phyloP scores from a whole-genome alignment of 2,329 filamentous ascomycete species.

The Aaosphaeria arxii region DNA sequence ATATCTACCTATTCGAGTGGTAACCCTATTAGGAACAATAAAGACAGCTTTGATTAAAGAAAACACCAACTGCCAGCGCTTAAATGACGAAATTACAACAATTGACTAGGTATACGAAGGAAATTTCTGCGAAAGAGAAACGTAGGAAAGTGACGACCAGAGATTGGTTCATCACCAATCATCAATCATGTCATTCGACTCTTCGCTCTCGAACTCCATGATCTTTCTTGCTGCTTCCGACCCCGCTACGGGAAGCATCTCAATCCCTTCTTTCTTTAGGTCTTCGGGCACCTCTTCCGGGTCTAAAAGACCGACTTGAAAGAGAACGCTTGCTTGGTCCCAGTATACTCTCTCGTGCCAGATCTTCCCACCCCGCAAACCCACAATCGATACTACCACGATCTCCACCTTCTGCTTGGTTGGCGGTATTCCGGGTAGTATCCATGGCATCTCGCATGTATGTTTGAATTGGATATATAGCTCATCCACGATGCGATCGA shows the following conservation, averaged over 20 bases:
- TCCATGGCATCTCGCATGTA: constrained; percentile 55
- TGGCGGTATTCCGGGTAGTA: constrained; percentile 56
- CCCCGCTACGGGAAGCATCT: constrained; percentile 47
- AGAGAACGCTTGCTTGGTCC: constrained; percentile 60
- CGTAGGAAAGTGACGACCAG: neutral
- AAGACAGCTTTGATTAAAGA: too few relatives aligned
- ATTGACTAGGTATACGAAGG: too few relatives aligned
- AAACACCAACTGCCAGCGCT: too few relatives aligned
- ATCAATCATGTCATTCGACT: constrained; percentile 46
- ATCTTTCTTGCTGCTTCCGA: constrained; percentile 47
- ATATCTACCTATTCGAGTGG: too few relatives aligned
- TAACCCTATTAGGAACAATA: too few relatives aligned
- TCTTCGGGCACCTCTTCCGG: constrained; percentile 51
- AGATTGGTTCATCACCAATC: constrained; percentile 35
- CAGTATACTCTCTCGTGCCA: constrained; percentile 60
- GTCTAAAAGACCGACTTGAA: constrained; percentile 58
- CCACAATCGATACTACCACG: constrained; percentile 56
- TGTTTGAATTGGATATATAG: constrained; percentile 57
- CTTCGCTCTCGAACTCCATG: constrained; percentile 43
- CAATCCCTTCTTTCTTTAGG: constrained; percentile 43
- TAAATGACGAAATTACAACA: too few relatives aligned
- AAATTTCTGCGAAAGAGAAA: neutral
- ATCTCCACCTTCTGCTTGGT: constrained; percentile 58
- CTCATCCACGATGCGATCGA: constrained; percentile 61
- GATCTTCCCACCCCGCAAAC: constrained; percentile 51